A percentile compares a stretch with the other conserved stretches of the same genome.
phyloP scores from a whole-genome alignment of 2,329 filamentous ascomycete species.

The Claviceps citrina region DNA sequence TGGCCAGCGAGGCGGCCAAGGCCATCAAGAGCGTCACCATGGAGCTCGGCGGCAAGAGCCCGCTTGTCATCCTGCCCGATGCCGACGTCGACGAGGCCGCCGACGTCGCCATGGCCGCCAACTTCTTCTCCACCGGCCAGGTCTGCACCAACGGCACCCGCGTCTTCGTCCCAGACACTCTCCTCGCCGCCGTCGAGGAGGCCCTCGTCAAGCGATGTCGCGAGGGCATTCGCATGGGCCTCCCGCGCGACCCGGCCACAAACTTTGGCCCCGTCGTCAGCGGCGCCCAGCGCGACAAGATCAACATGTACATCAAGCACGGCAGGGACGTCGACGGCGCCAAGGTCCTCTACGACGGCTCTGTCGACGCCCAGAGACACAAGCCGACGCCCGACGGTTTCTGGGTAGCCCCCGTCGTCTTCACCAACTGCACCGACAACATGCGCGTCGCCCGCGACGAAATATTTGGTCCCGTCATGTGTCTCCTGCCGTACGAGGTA shows the following conservation, averaged over 20 bases:
- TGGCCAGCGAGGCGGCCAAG: constrained; percentile 58
- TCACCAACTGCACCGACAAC: constrained; percentile 68
- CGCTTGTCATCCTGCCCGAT: constrained; percentile 65
- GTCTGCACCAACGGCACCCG: constrained; percentile 88
- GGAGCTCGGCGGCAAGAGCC: constrained; percentile 81
- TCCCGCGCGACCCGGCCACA: constrained; percentile 54
- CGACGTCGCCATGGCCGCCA: constrained; percentile 82
- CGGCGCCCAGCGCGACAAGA: constrained; percentile 59
- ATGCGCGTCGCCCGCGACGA: constrained; percentile 73
- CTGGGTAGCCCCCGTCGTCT: constrained; percentile 74
- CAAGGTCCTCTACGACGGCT: constrained; percentile 56
- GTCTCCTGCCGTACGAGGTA: constrained; percentile 57
- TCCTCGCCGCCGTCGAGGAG: constrained; percentile 55
- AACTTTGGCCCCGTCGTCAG: constrained; percentile 80
- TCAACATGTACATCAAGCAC: constrained; percentile 59
- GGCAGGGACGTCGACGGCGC: constrained; percentile 61
- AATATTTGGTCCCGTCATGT: constrained; percentile 82
- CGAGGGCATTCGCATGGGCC: constrained; percentile 61
- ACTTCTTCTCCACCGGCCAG: constrained; percentile 82
- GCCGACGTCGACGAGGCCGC: constrained; percentile 67
- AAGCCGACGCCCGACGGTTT: constrained; percentile 47
- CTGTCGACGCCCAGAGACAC: constrained; percentile 34
- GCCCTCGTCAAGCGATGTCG: constrained; percentile 34
- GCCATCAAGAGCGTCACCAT: constrained; percentile 85
- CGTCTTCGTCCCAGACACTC: constrained; percentile 58